phyloP scores from a whole-genome alignment of 2,329 filamentous ascomycete genomes.

The Penicillium sp. region DNA sequence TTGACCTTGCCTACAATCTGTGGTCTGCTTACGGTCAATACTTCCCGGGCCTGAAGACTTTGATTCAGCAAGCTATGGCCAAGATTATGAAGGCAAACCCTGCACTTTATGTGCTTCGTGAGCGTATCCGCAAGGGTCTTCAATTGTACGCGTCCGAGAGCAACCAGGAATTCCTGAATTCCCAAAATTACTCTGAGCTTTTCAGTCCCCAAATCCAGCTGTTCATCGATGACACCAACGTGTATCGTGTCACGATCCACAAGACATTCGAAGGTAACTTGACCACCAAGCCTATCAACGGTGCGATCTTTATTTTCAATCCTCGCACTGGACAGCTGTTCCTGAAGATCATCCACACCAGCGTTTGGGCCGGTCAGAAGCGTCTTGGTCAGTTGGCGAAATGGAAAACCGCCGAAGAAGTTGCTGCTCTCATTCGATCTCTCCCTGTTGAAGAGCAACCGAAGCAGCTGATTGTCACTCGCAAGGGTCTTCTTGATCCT shows the following conservation, averaged over 20 bases:
- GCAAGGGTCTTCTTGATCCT: slow-evolving; percentile 93
- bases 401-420: slow-evolving; percentile 99
- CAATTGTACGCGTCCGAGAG: slow-evolving; percentile 97
- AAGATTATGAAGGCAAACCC: slow-evolving; percentile 99
- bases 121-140: slow-evolving; percentile 96
- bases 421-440: slow-evolving; percentile 91
- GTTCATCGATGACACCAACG: slow-evolving; percentile 98
- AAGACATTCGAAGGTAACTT: slow-evolving; percentile 99
- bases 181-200: slow-evolving; percentile 96
- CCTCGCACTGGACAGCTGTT: slow-evolving; percentile 96
- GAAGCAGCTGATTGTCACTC: slow-evolving; percentile 95
- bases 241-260: slow-evolving; percentile 98
- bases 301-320: slow-evolving; percentile 99
- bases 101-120: slow-evolving; percentile 87
- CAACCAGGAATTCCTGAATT: slow-evolving; percentile 98
- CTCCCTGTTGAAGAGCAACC: slow-evolving; percentile 96
- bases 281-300: slow-evolving; percentile 99
- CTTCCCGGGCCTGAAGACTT: slow-evolving; percentile 92
- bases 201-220: slow-evolving; percentile 99
- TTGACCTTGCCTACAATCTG: slow-evolving; percentile 95
- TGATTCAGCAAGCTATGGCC: slow-evolving; percentile 96
- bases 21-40: slow-evolving; percentile 98
- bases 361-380: slow-evolving; percentile 98
- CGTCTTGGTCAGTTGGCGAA: slow-evolving; percentile 97
- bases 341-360: slow-evolving; percentile 98